Conservation (phyloP, 345 rosid species). For the Populus davidiana region DNA sequence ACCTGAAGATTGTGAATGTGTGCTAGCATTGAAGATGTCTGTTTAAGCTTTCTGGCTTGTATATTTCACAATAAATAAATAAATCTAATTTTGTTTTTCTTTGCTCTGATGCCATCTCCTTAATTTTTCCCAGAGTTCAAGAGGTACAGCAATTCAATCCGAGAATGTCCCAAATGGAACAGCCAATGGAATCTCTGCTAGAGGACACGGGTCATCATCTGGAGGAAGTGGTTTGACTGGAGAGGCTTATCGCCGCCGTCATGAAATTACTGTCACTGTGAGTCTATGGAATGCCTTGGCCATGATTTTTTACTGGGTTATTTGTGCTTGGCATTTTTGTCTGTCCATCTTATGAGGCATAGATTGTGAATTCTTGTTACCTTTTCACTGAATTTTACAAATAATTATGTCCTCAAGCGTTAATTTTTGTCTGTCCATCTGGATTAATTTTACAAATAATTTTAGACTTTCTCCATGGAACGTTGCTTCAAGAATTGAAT, state of each 20-base stretch:
- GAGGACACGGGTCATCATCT: conserved; percentile 41
- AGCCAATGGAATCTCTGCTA: conserved; percentile 35
- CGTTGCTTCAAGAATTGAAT: neutral
- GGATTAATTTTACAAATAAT: too few relatives aligned
- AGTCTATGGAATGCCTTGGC: conserved; percentile 25
- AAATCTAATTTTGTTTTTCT: too few relatives aligned
- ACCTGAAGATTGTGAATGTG: neutral
- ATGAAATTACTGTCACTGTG: conserved; percentile 81
- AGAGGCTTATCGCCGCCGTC: conserved; percentile 70
- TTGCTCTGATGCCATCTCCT: neutral
- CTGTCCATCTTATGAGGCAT: neutral
- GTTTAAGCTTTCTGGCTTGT: neutral
- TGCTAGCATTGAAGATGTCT: neutral
- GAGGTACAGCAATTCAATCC: conserved; percentile 33
- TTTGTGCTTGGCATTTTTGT: neutral
- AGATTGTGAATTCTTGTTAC: neutral
- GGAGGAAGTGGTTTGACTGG: conserved; percentile 47
- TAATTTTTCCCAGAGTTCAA: conserved; percentile 27
- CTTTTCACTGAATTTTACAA: too few relatives aligned
- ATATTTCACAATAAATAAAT: neutral
- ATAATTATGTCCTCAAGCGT: neutral
- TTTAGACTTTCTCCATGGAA: neutral
- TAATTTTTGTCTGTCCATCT: too few relatives aligned
- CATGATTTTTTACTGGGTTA: neutral
- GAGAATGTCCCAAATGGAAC: conserved; percentile 46